Percentiles rank a stretch among this genome's conserved stretches.
These are phyloP conservation scores for Diaporthe humulicola DNA, from an alignment of 2,329 filamentous ascomycete species.

Conservation along the genomic window DNA sequence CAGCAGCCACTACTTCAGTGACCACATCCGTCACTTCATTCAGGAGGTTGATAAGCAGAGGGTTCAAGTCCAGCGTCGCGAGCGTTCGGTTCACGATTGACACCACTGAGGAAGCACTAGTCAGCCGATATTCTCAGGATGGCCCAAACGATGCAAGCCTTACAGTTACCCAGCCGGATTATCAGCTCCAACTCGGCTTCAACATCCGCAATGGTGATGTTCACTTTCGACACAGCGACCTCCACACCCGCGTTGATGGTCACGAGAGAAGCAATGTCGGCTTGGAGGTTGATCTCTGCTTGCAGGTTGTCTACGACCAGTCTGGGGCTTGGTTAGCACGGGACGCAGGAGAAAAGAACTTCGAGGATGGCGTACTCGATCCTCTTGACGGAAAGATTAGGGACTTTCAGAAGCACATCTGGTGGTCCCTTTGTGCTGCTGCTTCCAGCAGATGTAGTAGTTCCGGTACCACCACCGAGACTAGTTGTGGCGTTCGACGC, in stretches of 20 bases:
- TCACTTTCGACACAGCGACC: conserved; percentile 63
- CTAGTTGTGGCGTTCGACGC: conserved; percentile 42
- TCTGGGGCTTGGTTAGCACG: conserved; percentile 16
- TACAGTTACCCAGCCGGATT: conserved; percentile 66
- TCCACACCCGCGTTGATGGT: conserved; percentile 67
- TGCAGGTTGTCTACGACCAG: conserved; percentile 70
- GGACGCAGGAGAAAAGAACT: not conserved
- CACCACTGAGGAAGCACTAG: conserved; percentile 54
- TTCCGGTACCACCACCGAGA: conserved; percentile 42
- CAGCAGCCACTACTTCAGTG: conserved; percentile 66
- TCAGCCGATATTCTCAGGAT: not conserved
- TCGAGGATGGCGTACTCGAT: conserved; percentile 58
- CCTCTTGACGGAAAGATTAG: conserved; percentile 68
- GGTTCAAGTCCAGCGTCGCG: conserved; percentile 70
- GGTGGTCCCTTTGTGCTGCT: conserved; percentile 56
- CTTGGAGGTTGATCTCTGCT: conserved; percentile 72
- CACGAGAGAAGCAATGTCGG: conserved; percentile 71
- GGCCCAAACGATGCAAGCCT: not conserved
- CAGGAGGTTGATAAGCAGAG: conserved; percentile 68
- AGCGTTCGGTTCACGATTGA: conserved; percentile 73
- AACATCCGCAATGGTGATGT: conserved; percentile 73
- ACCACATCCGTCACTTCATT: conserved; percentile 67
- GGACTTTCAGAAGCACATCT: conserved; percentile 70
- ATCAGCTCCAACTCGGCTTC: conserved; percentile 70
- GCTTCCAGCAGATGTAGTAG: conserved; percentile 40